Evolutionary conservation across 2,329 filamentous ascomycete species (phyloP).

Genomic region (Aureobasidium sp.): DNA sequence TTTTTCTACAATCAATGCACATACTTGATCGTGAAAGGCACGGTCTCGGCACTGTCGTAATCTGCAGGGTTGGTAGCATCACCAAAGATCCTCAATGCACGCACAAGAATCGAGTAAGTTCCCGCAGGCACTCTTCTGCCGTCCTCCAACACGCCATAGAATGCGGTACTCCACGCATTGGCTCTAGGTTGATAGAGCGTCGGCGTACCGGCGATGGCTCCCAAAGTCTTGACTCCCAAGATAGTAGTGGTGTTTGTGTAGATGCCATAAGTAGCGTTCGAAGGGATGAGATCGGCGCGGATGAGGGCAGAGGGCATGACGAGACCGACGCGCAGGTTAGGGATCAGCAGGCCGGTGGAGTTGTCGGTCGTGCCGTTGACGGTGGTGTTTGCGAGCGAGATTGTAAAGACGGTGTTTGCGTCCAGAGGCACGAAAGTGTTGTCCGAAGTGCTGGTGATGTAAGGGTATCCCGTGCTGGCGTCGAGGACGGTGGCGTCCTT

Average conservation of each 20-base stretch:
- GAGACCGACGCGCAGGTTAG: conserved; percentile 21
- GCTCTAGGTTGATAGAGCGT: conserved; percentile 21
- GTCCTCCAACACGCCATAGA: conserved; percentile 26
- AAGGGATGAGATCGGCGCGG: conserved; percentile 18
- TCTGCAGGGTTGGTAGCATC: conserved; percentile 23
- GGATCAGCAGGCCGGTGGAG: conserved; percentile 22
- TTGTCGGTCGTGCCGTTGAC: conserved; percentile 19
- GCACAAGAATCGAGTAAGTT: conserved; percentile 25
- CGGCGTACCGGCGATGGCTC: conserved; percentile 20
- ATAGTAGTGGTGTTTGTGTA: conserved; percentile 15
- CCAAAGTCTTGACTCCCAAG: conserved; percentile 16
- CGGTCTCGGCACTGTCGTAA: conserved; percentile 24
- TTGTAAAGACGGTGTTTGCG: conserved; percentile 21
- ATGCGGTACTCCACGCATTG: conserved; percentile 17
- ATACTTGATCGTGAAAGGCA: conserved; percentile 23
- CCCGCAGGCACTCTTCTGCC: conserved; percentile 25
- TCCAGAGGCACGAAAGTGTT: conserved; percentile 17
- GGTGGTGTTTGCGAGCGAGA: conserved; percentile 21
- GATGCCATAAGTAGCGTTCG: neutral
- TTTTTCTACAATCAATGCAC: no score
- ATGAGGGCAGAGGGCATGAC: conserved; percentile 17
- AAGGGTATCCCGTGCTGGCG: conserved; percentile 22
- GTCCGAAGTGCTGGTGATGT: conserved; percentile 17
- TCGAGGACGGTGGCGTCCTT: conserved; percentile 24
- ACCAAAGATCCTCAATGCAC: conserved; percentile 28